Percentiles rank a stretch among this genome's conserved stretches.
Conservation (phyloP, 805 yeast species). For the Barnettozyma sp. region DNA sequence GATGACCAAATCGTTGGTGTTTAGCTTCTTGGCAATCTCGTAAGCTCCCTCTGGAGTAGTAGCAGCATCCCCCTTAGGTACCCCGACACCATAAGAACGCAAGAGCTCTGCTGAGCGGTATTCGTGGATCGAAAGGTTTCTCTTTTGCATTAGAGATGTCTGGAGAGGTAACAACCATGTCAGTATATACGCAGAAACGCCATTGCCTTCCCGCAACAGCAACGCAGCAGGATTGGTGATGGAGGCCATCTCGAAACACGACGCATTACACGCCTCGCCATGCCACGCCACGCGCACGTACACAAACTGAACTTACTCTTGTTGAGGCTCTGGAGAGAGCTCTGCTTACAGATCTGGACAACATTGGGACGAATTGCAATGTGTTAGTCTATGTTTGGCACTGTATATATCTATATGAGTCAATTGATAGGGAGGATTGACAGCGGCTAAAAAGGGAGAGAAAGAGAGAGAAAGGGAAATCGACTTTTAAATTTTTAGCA, state of each 20-base stretch:
- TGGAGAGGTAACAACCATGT: no score
- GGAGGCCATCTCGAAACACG: no score
- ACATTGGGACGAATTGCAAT: no score
- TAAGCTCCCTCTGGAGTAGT: constrained; percentile 84
- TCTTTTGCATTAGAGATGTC: constrained; percentile 30
- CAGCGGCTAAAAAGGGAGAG: no score
- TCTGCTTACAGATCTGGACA: constrained; percentile 15
- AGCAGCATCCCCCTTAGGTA: constrained; percentile 89
- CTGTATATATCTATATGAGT: no score
- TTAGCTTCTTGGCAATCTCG: constrained; percentile 69
- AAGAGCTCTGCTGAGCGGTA: constrained; percentile 89
- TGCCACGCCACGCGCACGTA: background rate
- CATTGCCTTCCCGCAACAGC: no score
- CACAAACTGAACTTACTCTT: constrained; percentile 10
- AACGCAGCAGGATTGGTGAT: no score
- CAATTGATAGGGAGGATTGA: no score
- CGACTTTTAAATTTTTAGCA: no score
- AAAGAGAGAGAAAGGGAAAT: no score
- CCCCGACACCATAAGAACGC: constrained; percentile 74
- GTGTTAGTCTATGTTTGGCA: no score
- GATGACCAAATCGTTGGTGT: constrained; percentile 78
- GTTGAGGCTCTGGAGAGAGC: constrained; percentile 18
- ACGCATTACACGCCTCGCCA: background rate
- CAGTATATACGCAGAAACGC: no score
- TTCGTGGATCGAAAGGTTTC: constrained; percentile 90